phyloP scores from a whole-genome alignment of 164 flowering plant genomes.

The Vitis amurensis region DNA sequence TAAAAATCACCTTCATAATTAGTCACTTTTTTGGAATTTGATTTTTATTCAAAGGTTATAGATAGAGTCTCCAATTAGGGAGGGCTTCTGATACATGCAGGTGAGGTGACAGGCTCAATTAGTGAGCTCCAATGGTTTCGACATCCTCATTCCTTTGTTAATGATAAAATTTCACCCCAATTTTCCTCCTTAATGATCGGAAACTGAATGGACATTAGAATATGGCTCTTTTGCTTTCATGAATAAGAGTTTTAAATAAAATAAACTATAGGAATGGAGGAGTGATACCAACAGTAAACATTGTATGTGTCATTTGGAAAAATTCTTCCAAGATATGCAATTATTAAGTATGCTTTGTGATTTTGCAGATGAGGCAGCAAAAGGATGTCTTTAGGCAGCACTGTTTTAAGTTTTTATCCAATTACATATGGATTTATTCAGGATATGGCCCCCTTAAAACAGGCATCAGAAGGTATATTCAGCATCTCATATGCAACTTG shows the following conservation, averaged over 20 bases:
- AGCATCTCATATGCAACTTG: neutral
- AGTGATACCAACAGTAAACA: too few species aligned
- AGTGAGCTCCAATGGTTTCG: too few species aligned
- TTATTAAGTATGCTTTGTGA: neutral
- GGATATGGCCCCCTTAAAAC: constrained; percentile 68
- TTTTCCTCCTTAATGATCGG: too few species aligned
- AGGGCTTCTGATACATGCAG: neutral
- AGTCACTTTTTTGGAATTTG: neutral
- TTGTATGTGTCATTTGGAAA: too few species aligned
- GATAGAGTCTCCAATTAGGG: neutral
- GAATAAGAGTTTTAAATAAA: too few species aligned
- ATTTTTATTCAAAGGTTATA: neutral
- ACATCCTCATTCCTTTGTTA: too few species aligned
- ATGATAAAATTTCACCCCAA: too few species aligned
- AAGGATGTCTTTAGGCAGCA: constrained; percentile 56
- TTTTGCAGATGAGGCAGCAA: constrained; percentile 77
- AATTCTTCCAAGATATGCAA: too few species aligned
- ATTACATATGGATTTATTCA: constrained; percentile 71
- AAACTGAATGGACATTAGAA: too few species aligned
- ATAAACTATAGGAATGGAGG: too few species aligned
- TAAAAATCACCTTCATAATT: neutral
- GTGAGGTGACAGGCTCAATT: neutral
- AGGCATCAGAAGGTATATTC: constrained; percentile 71
- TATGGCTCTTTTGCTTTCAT: too few species aligned
- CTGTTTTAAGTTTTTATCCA: constrained; percentile 57